Evolutionary conservation across 1,139 yeast species (phyloP).

Genomic region (Blastobotrys indianensis): DNA sequence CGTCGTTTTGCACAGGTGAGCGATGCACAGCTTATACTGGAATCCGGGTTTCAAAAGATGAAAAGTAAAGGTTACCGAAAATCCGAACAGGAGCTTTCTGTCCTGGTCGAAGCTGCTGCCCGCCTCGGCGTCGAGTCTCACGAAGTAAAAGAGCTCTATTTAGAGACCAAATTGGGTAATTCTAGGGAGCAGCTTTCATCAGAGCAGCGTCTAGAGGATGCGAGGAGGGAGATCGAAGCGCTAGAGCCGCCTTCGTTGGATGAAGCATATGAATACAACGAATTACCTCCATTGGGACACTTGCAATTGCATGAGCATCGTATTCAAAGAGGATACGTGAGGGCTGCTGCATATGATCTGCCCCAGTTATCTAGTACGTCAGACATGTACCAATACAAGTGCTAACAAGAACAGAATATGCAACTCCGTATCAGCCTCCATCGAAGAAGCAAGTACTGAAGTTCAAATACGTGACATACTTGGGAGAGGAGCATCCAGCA

Average conservation of each 20-base stretch:
- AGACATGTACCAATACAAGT: slow-evolving; percentile 18
- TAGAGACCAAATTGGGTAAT: slow-evolving; percentile 24
- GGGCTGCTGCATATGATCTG: slow-evolving; percentile 87
- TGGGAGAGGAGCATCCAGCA: slow-evolving; percentile 69
- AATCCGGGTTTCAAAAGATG: slow-evolving; percentile 32
- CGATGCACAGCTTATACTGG: slow-evolving; percentile 23
- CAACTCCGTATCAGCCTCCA: slow-evolving; percentile 39
- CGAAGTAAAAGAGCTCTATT: slow-evolving; percentile 29
- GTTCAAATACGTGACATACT: slow-evolving; percentile 66
- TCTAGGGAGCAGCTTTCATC: slow-evolving; percentile 20
- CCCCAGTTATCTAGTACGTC: slow-evolving; percentile 54
- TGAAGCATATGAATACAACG: slow-evolving; percentile 46
- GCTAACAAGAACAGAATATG: slow-evolving; percentile 36
- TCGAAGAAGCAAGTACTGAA: slow-evolving; percentile 45
- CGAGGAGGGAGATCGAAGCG: slow-evolving; percentile 18
- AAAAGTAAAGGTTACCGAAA: slow-evolving; percentile 27
- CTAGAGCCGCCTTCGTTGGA: slow-evolving; percentile 26
- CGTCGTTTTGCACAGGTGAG: no score
- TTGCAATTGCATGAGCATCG: slow-evolving; percentile 57
- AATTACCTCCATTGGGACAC: slow-evolving; percentile 56
- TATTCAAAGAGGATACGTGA: slow-evolving; percentile 53
- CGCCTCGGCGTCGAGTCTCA: slow-evolving; percentile 29
- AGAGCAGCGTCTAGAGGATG: slow-evolving; percentile 18
- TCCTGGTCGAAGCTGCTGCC: slow-evolving; percentile 30
- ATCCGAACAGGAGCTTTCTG: slow-evolving; percentile 27